Evolutionary conservation across 2,329 filamentous ascomycete genomes (phyloP), one percentile per base, ranked within the genome.

Genomic region (Epichloe hybrida): DNA sequence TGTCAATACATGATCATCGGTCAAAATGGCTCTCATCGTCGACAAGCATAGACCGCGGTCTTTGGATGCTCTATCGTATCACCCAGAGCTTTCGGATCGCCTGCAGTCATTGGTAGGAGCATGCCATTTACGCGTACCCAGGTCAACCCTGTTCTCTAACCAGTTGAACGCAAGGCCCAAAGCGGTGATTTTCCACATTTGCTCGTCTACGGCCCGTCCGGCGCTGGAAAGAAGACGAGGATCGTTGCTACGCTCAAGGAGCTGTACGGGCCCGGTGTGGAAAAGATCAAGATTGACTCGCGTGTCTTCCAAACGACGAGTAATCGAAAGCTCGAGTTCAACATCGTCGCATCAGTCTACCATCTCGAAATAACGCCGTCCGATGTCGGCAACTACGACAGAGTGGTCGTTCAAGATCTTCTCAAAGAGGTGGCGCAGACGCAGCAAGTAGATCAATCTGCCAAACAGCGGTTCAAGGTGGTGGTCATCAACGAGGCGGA

Each of bases 401-500:
- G 93, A 50, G 93, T 98, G 4, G 93, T 98, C 2, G 77, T 98
- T 13, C 93, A 98, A 64, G 93, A 97, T 62, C 73, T 98, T 46
- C 73, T 98, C 46, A 98, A 98, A 68, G 93, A 98, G 69, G 91
- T 98, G 5, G 93, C 94, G 34, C 94, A 98, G 69, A 98, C 93
- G 49, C 93, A 98, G 66, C 94, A 98, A 70, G 93, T 98, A n/a
- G 93, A 98, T 66, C 76, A 93, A 58, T 77, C 81, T 12, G 94
- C 94, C 15, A 86, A 82, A 65, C 93, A 98, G 66, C 80, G 83
- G 43, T 98, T 98, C 78, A 98, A 98, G 71, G 90, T 98, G 1
- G 93, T 98, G 1, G 91, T 98, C 37, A 97, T 98, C 75, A 98
- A 98, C 61, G 93, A 98, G 73, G 93, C 93, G 7, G 94, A 98